A percentile compares a stretch with the other conserved stretches of the same genome.
Conservation (phyloP, 2,329 filamentous ascomycete species). For the Dryadomyces sulphureus region DNA sequence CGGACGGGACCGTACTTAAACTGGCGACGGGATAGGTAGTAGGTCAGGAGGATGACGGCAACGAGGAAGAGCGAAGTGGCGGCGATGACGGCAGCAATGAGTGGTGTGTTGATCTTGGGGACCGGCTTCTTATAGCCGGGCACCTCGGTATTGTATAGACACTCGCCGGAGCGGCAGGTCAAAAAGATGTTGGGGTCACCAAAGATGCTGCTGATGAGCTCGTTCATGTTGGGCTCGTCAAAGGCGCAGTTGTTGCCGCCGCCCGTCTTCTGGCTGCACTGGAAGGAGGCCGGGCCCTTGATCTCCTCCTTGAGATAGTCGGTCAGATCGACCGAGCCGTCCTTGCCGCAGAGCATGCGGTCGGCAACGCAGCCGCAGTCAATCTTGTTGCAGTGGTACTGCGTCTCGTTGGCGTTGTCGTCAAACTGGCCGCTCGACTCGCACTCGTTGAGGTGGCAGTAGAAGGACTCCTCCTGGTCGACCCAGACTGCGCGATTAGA, state of each 20-base stretch:
- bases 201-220: conserved; percentile 75
- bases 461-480: conserved; percentile 86
- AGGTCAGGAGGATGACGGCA: conserved; percentile 67
- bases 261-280: conserved; percentile 52
- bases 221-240: conserved; percentile 83
- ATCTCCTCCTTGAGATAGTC: conserved; percentile 78
- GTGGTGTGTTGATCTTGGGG: conserved; percentile 90
- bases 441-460: conserved; percentile 78
- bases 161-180: conserved; percentile 75
- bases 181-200: conserved; percentile 82
- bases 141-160: conserved; percentile 81
- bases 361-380: conserved; percentile 78
- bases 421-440: conserved; percentile 54
- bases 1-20: conserved; percentile 58
- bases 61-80: conserved; percentile 69
- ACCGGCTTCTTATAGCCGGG: conserved; percentile 80
- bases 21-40: conserved; percentile 73
- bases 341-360: conserved; percentile 86
- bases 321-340: conserved; percentile 78
- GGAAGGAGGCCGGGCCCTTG: conserved; percentile 75
- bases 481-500: conserved; percentile 63
- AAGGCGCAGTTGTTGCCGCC: conserved; percentile 59
- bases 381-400: conserved; percentile 73
- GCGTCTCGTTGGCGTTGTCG: conserved; percentile 61
- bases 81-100: conserved; percentile 89